phyloP scores from a whole-genome alignment of 495 filamentous ascomycete species.

The Bacidia gigantensis region DNA sequence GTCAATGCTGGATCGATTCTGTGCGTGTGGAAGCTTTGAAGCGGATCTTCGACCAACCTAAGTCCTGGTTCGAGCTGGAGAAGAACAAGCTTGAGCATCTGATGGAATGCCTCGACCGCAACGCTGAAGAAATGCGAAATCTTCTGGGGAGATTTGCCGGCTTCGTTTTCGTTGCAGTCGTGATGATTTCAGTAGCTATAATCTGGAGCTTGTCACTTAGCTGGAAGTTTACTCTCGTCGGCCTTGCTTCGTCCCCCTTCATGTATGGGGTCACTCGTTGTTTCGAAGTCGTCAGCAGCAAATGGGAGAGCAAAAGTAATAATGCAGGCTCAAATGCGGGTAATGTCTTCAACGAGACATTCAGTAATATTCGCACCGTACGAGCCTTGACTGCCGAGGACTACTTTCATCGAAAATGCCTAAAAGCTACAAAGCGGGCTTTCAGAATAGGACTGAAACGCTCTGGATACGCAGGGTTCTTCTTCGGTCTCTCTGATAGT shows the following conservation, averaged over 20 bases:
- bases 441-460: conserved; percentile 43
- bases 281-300: conserved; percentile 45
- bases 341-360: conserved; percentile 60
- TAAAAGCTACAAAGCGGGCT: conserved; percentile 31
- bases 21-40: conserved; percentile 55
- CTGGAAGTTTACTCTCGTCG: conserved; percentile 76
- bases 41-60: conserved; percentile 64
- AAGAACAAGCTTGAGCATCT: conserved; percentile 50
- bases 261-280: conserved; percentile 50
- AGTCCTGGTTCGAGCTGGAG: conserved; percentile 67
- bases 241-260: conserved; percentile 51
- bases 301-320: conserved; percentile 59
- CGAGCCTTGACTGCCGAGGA: conserved; percentile 61
- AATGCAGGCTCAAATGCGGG: conserved; percentile 39
- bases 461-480: conserved; percentile 48
- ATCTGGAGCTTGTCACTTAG: conserved; percentile 59
- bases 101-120: conserved; percentile 58
- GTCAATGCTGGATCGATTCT: conserved; percentile 66
- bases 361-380: conserved; percentile 72
- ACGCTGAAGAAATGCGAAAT: conserved; percentile 79
- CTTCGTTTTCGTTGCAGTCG: conserved; percentile 45
- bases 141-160: conserved; percentile 66
- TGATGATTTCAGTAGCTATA: conserved; percentile 53
- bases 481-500: conserved; percentile 66
- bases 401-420: conserved; percentile 58